phyloP scores from a whole-genome alignment of 257 asterid genomes.

The Gardenia jasminoides region DNA sequence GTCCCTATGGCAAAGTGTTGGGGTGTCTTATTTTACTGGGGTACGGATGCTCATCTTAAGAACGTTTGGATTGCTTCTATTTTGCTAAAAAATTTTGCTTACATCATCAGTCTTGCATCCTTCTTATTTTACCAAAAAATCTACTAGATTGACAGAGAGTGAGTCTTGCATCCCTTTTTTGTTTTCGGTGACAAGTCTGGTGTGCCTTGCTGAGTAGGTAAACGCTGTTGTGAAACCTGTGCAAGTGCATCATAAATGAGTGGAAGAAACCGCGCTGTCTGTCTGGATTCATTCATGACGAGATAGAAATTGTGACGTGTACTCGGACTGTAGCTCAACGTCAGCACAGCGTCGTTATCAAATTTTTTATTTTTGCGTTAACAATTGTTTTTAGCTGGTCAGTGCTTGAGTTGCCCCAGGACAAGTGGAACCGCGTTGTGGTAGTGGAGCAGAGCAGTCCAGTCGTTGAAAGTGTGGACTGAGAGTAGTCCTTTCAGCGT shows the following conservation, averaged over 20 bases:
- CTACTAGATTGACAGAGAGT: too few relatives aligned
- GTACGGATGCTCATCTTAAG: too few relatives aligned
- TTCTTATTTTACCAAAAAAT: too few relatives aligned
- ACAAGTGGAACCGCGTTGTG: not conserved
- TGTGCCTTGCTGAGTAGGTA: not conserved
- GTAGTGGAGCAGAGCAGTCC: not conserved
- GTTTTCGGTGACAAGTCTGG: not conserved
- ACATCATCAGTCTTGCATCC: too few relatives aligned
- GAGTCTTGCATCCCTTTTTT: too few relatives aligned
- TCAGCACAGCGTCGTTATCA: not conserved
- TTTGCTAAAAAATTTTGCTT: too few relatives aligned
- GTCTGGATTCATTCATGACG: not conserved
- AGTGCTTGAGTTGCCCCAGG: not conserved
- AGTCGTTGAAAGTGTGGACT: not conserved
- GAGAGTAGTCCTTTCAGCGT: not conserved
- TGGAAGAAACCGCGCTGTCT: too few relatives aligned
- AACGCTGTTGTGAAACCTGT: not conserved
- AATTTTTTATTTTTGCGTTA: not conserved
- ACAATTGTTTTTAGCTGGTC: not conserved
- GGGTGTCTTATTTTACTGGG: not conserved
- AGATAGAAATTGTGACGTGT: not conserved
- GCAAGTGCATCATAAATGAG: not conserved
- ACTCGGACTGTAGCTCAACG: not conserved
- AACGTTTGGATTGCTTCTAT: too few relatives aligned
- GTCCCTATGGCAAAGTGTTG: too few relatives aligned